Evolutionary conservation across 2,329 filamentous ascomycete species (phyloP), one percentile per base, ranked within the genome.

Genomic region (Microdochium nivale): DNA sequence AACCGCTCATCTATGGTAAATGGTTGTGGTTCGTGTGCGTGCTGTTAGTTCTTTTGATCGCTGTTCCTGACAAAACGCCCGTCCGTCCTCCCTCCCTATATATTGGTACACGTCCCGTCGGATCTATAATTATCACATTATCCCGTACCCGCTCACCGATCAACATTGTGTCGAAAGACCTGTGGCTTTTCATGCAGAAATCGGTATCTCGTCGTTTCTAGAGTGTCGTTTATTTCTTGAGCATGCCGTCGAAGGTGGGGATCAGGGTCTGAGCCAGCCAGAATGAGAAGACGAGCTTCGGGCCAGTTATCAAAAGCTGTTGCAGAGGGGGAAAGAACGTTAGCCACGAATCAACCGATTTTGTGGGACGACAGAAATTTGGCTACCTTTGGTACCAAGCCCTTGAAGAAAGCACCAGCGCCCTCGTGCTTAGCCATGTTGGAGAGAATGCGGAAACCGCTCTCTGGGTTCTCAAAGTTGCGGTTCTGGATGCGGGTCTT

Each of bases 241-340:
- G 62, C 57, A 71, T 70, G 53, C 60, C 67, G 60, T 83, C 88
- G 70, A 97, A 97, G 37, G 90, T 87, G 49, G 94, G 94, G 66
- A 99, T 99, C 63, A 99, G 78, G 27, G 94, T 97, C 78, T 99
- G 94, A 53, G 94, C 94, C 66, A 99, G 83, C 94, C 94, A 99
- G 84, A 99, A 99, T 55, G 91, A 96, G 78, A 99, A 99, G 56
- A 97, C 94, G 55, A 99, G 81, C 81, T 99, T 99, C 57, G 94
- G 94, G 24, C 94, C 95, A 16, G 94, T 99, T 94, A 99, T 99
- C 65, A 99, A 80, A 58, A 99, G 83, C 86, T 84, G 27, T 30
- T 30, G 27, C 27, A 54, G 35, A 53, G 25, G 35, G 16, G 19
- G 9, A 40, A 40, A 30, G 19, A 44, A 52, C 43, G 37, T 60